Conservation (phyloP, 176 grass and related monocot species). For the Paspalum notatum region DNA sequence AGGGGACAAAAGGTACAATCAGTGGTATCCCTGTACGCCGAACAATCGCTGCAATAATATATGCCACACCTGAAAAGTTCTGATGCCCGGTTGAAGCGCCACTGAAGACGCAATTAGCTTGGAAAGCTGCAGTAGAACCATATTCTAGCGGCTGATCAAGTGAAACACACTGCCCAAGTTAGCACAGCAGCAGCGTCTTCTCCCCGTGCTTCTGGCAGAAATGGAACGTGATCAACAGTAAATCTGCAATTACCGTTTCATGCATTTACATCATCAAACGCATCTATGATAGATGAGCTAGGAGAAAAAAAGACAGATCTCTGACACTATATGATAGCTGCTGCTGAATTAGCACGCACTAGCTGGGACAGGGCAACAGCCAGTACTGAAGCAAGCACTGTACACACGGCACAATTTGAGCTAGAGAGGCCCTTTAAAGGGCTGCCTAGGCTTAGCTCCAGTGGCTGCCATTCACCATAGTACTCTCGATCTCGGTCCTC, state of each 20-base stretch:
- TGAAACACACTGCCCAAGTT: background rate
- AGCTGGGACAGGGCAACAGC: constrained; percentile 31
- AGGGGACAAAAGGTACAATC: constrained; percentile 60
- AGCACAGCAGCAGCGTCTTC: background rate
- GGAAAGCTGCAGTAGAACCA: constrained; percentile 9
- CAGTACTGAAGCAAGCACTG: constrained; percentile 49
- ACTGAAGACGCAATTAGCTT: constrained; percentile 17
- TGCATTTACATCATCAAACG: background rate
- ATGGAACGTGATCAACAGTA: background rate
- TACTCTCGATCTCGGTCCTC: background rate
- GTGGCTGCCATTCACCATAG: background rate
- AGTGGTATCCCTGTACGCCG: constrained; percentile 50
- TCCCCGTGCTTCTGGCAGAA: background rate
- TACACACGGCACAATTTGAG: constrained; percentile 41
- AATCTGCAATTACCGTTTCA: background rate
- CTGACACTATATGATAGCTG: constrained; percentile 48
- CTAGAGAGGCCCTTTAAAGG: constrained; percentile 52
- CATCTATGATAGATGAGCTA: constrained; percentile 13
- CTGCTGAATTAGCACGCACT: constrained; percentile 50
- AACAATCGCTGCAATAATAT: constrained; percentile 61
- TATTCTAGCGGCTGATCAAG: background rate
- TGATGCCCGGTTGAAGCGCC: constrained; percentile 26
- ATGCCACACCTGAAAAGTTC: constrained; percentile 42
- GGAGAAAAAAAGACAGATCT: constrained; percentile 28
- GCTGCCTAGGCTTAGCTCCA: constrained; percentile 22